phyloP scores from a whole-genome alignment of 2,329 filamentous ascomycete genomes.

The Trichoderma sp. region DNA sequence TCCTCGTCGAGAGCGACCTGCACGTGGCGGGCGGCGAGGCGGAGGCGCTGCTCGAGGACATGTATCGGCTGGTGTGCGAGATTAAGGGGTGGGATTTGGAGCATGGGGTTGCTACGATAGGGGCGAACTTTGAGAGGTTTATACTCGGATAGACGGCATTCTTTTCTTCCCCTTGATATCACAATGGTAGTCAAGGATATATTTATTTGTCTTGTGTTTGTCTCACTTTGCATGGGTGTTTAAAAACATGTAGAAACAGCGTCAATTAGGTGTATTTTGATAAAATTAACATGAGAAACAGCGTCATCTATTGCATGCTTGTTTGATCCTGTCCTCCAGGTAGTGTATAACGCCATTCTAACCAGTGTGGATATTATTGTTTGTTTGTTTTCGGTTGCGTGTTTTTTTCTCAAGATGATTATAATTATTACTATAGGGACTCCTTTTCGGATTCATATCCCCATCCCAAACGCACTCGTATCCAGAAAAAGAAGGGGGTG shows the following conservation, averaged over 20 bases:
- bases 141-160: conserved; percentile 53
- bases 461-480: not conserved
- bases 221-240: not conserved
- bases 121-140: conserved; percentile 74
- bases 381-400: not conserved
- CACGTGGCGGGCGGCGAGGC: conserved; percentile 78
- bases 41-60: conserved; percentile 73
- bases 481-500: not conserved
- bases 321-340: not conserved
- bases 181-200: not conserved
- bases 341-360: not conserved
- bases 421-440: not conserved
- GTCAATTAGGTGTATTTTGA: not conserved
- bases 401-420: not conserved
- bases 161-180: not conserved
- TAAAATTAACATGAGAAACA: not conserved
- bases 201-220: not conserved
- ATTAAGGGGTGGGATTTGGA: conserved; percentile 75
- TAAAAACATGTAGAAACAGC: too few relatives aligned
- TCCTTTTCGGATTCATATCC: not conserved
- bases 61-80: conserved; percentile 71
- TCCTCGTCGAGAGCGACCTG: conserved; percentile 88
- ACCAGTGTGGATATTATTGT: not conserved
- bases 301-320: not conserved
- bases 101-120: conserved; percentile 65